Evolutionary conservation across 148 eudicot genomes (phyloP).

Genomic region (Rhododendron griersonianum): DNA sequence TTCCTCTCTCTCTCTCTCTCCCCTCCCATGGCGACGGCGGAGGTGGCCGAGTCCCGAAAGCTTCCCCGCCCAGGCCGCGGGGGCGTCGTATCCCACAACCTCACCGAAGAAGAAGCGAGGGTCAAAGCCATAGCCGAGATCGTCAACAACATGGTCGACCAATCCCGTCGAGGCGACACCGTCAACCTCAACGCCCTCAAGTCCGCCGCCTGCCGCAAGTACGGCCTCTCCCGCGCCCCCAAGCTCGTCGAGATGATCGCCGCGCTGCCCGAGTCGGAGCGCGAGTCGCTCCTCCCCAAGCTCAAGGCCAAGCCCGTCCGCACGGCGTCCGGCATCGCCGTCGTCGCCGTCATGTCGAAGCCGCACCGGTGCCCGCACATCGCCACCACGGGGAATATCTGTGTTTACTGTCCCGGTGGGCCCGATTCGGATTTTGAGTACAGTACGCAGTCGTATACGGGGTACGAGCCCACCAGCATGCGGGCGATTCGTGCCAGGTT

Average conservation of each 20-base stretch:
- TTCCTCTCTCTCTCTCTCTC: background rate
- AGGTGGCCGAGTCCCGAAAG: conserved; percentile 37
- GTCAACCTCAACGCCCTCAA: conserved; percentile 89
- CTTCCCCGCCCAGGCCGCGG: conserved; percentile 96
- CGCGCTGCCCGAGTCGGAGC: conserved; percentile 77
- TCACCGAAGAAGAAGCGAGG: conserved; percentile 78
- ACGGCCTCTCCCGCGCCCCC: conserved; percentile 88
- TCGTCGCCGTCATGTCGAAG: conserved; percentile 97
- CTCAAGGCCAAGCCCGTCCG: conserved; percentile 88
- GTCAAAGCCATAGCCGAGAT: conserved; percentile 91
- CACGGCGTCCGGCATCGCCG: conserved; percentile 93
- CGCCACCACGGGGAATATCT: conserved; percentile 94
- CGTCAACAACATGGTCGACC: conserved; percentile 70
- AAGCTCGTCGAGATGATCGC: conserved; percentile 98
- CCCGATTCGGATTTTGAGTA: conserved; percentile 99
- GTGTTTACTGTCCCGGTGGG: conserved; percentile 97
- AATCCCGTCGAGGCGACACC: conserved; percentile 51
- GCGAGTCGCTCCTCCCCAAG: conserved; percentile 66
- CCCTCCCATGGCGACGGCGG: conserved; percentile 49
- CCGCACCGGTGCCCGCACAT: conserved; percentile 97
- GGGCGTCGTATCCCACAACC: conserved; percentile 53
- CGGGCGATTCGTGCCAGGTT: conserved; percentile 95
- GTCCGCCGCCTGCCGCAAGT: conserved; percentile 85
- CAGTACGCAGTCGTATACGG: conserved; percentile 95
- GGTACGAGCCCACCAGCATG: conserved; percentile 99